Conservation (phyloP, 2,329 filamentous ascomycete genomes). For the Claviceps spartinae region DNA sequence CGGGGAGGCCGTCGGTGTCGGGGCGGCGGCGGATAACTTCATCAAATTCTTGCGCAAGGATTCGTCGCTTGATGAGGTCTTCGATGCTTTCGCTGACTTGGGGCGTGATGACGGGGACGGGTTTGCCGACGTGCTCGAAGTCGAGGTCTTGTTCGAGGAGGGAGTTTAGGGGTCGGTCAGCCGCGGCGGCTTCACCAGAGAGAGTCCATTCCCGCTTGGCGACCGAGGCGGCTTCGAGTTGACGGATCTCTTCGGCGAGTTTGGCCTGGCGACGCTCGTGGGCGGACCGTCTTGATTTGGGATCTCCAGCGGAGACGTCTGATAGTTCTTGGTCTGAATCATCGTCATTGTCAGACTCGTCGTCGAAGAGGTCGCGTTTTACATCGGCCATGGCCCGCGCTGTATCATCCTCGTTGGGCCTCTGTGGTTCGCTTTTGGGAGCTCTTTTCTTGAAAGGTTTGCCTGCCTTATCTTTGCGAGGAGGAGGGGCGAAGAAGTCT, state of each 20-base stretch:
- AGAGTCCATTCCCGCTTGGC: conserved; percentile 86
- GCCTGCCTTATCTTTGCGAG: conserved; percentile 48
- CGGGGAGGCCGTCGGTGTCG: conserved; percentile 51
- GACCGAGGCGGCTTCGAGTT: conserved; percentile 77
- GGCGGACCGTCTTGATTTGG: conserved; percentile 61
- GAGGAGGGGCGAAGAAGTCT: conserved; percentile 86
- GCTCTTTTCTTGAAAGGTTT: conserved; percentile 26
- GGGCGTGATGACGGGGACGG: conserved; percentile 83
- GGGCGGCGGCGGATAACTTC: conserved; percentile 75
- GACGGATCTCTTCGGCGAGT: conserved; percentile 78
- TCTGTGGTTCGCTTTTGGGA: conserved; percentile 25
- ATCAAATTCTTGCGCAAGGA: conserved; percentile 81
- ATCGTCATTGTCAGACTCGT: conserved; percentile 50
- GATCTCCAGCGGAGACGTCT: conserved; percentile 54
- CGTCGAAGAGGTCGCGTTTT: conserved; percentile 80
- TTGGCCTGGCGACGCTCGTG: conserved; percentile 81
- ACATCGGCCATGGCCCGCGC: conserved; percentile 77
- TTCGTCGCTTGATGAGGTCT: conserved; percentile 84
- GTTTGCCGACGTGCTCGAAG: conserved; percentile 90
- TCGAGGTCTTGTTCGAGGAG: conserved; percentile 89
- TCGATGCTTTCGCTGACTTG: conserved; percentile 88
- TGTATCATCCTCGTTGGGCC: conserved; percentile 51
- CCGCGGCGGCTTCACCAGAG: conserved; percentile 72
- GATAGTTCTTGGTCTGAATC: conserved; percentile 53
- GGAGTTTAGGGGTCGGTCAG: conserved; percentile 77